Evolutionary conservation across 306 rosid genomes (phyloP), one percentile per base, ranked within the genome.

Genomic region (Urtica urens): DNA sequence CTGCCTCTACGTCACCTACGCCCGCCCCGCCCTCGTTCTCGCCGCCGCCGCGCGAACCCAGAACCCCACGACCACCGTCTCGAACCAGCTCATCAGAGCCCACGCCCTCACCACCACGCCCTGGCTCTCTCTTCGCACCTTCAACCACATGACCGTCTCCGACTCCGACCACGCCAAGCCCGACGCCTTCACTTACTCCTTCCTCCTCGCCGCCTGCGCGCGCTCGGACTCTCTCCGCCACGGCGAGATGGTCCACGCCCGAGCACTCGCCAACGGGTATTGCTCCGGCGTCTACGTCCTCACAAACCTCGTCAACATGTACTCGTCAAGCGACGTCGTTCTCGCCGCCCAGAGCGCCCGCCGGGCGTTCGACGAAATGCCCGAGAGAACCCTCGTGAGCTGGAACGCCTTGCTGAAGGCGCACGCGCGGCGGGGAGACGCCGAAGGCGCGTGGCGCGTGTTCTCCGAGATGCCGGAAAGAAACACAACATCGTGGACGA

Each of bases 401-500:
- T 77, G 94, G 96, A 79, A 86, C 57, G 66, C 78, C 7, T 42
- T 80, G 60, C 83, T 86, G 10, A 67, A 59, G 14, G 84, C 78
- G 51, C 77, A 79, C 43, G 39, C 77, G 44, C 63, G 69, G 67
- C 44, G 62, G 2, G 59, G 69, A 21, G 73, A 77, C 56, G 48
- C 70, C 46, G 79, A 68, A 53, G 62, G 46, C 10, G 87, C 78
- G 6, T 13, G 50, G 25, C 55, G 59, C 33, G 51, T 77, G 59
- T 79, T 87, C 24, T 59, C 66, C 2, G 76, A 67, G 52, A 75
- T 83, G 75, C 81, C 80, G 0, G 23, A 46, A 53, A 71, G 76
- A 60, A 82, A 82, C 71, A 74, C 68, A 51, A 76, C 62, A 34
- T 74, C 93, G 10, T 78, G 94, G 87, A 87, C 81, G 2, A 78